Percentiles rank a stretch among this genome's conserved stretches.
phyloP scores from a whole-genome alignment of 805 yeast species.

The Zygotorulaspora sp. region DNA sequence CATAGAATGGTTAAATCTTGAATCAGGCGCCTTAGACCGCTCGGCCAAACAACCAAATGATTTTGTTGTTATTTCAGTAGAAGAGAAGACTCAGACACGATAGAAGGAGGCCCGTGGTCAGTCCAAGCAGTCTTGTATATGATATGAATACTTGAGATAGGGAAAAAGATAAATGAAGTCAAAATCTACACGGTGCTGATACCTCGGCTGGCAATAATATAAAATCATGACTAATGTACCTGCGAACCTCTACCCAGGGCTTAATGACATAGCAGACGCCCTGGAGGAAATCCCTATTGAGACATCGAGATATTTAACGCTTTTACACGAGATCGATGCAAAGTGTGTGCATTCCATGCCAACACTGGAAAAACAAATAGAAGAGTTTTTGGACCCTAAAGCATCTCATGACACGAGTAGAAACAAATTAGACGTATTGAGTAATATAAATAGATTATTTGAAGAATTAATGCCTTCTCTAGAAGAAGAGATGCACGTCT shows the following conservation, averaged over 20 bases:
- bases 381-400: constrained; percentile 19
- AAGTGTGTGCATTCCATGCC: constrained; percentile 79
- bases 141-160: neutral
- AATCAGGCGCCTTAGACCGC: constrained; percentile 34
- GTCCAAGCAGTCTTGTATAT: too few species aligned
- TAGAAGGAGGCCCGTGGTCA: too few species aligned
- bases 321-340: constrained; percentile 90
- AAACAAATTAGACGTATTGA: constrained; percentile 30
- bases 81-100: neutral
- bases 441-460: constrained; percentile 39
- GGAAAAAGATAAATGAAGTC: too few species aligned
- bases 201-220: too few species aligned
- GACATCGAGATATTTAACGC: constrained; percentile 76
- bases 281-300: constrained; percentile 86
- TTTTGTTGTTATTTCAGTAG: too few species aligned
- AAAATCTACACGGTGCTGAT: too few species aligned
- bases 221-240: constrained; percentile 28
- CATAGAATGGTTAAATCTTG: constrained; percentile 22
- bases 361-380: constrained; percentile 43
- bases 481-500: constrained; percentile 97
- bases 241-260: constrained; percentile 68
- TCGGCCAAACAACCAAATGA: constrained; percentile 34
- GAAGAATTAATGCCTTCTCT: constrained; percentile 82
- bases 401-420: constrained; percentile 12
- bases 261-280: constrained; percentile 87